Evolutionary conservation across 495 filamentous ascomycete species (phyloP).

Genomic region (Haplographium delicatum): DNA sequence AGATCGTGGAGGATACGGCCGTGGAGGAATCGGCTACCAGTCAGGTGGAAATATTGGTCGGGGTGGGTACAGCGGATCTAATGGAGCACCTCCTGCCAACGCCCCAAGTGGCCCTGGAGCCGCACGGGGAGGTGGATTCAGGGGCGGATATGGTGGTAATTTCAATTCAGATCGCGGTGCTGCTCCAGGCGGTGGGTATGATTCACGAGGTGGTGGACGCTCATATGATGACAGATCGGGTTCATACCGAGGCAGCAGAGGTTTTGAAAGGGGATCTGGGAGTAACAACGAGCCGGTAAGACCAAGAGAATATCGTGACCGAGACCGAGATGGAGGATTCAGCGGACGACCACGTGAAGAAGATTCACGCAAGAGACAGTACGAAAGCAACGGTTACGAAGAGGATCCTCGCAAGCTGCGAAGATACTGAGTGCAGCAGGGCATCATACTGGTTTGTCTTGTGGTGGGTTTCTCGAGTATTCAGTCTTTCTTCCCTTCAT

Average conservation of each 20-base stretch:
- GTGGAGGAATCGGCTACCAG: conserved; percentile 55
- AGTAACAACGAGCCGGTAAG: conserved; percentile 67
- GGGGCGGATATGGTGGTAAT: conserved; percentile 33
- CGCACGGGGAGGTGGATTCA: conserved; percentile 41
- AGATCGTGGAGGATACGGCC: conserved; percentile 44
- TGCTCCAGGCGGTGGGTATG: conserved; percentile 53
- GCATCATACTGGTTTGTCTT: conserved; percentile 24
- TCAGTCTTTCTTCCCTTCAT: conserved; percentile 47
- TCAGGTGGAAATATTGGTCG: conserved; percentile 52
- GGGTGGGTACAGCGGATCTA: conserved; percentile 40
- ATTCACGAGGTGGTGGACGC: conserved; percentile 51
- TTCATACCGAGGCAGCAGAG: conserved; percentile 46
- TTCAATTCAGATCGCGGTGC: conserved; percentile 29
- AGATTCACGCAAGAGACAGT: conserved; percentile 56
- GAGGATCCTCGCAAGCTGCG: conserved; percentile 76
- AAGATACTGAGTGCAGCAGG: conserved; percentile 54
- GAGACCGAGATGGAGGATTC: conserved; percentile 38
- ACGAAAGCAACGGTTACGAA: conserved; percentile 62
- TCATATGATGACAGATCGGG: conserved; percentile 58
- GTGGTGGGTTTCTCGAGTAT: conserved; percentile 32
- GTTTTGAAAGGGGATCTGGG: conserved; percentile 51
- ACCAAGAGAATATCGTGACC: conserved; percentile 45
- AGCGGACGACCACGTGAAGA: conserved; percentile 47
- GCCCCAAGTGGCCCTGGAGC: conserved; percentile 74
- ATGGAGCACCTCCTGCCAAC: conserved; percentile 58